phyloP scores from a whole-genome alignment of 2,329 filamentous ascomycete species.

The Pyricularia grisea region DNA sequence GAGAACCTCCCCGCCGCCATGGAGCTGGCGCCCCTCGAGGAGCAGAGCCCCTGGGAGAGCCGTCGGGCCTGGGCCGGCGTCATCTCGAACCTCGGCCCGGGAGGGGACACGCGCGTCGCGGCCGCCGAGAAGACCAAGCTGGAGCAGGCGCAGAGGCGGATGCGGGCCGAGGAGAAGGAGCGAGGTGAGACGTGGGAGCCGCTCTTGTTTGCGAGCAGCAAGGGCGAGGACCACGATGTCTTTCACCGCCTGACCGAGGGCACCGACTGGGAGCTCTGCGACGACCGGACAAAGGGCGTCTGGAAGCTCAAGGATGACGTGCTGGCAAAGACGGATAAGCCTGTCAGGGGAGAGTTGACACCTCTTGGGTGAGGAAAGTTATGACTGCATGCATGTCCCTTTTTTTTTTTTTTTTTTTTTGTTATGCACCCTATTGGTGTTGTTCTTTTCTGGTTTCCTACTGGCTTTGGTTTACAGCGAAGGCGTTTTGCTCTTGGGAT shows the following conservation, averaged over 20 bases:
- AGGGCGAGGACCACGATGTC: conserved; percentile 17
- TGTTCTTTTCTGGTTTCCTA: background rate
- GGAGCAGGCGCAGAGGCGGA: conserved; percentile 70
- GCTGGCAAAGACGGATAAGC: conserved; percentile 16
- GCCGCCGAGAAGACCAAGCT: conserved; percentile 67
- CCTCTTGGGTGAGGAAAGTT: conserved; percentile 12
- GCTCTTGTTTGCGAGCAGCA: conserved; percentile 21
- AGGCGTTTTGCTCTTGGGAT: background rate
- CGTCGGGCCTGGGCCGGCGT: conserved; percentile 74
- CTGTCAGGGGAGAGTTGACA: conserved; percentile 22
- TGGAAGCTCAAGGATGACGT: conserved; percentile 22
- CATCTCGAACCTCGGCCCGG: conserved; percentile 58
- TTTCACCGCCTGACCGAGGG: conserved; percentile 22
- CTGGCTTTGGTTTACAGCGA: background rate
- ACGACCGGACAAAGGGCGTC: conserved; percentile 27
- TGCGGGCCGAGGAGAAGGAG: conserved; percentile 59
- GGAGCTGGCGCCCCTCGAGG: conserved; percentile 40
- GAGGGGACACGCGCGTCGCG: conserved; percentile 61
- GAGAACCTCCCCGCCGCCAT: conserved; percentile 23
- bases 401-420: too few species aligned
- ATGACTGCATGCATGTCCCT: background rate
- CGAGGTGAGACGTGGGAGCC: conserved; percentile 31
- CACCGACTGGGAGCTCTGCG: conserved; percentile 18
- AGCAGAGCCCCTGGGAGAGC: conserved; percentile 64
- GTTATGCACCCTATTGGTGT: background rate